Conservation (phyloP, 495 filamentous ascomycete species). For the Trypethelium eluteriae region DNA sequence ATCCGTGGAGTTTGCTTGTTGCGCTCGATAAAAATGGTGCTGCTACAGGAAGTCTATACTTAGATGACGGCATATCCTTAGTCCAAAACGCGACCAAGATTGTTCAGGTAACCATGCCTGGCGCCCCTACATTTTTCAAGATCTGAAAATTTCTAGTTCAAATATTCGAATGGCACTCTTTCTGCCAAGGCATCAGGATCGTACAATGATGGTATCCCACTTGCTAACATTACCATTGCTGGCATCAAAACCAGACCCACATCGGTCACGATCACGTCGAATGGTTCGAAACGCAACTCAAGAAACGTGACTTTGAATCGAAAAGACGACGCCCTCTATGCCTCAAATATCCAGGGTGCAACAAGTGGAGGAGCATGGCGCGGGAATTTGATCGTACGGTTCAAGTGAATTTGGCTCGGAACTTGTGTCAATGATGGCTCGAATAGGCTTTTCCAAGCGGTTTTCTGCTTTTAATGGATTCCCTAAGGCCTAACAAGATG, state of each 20-base stretch:
- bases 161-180: constrained; percentile 19
- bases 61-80: constrained; percentile 29
- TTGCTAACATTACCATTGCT: constrained; percentile 21
- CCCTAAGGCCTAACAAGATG: too few relatives aligned
- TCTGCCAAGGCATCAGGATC: constrained; percentile 14
- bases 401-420: background rate
- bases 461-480: too few relatives aligned
- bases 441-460: too few relatives aligned
- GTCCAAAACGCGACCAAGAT: constrained; percentile 17
- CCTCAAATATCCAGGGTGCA: constrained; percentile 7
- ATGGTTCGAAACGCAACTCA: constrained; percentile 1
- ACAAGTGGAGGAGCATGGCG: constrained; percentile 15
- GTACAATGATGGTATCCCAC: constrained; percentile 13
- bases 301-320: background rate
- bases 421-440: too few relatives aligned
- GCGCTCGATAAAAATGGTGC: constrained; percentile 21
- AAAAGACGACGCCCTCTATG: background rate
- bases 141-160: constrained; percentile 15
- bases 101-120: constrained; percentile 12
- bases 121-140: background rate
- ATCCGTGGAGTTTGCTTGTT: constrained; percentile 20
- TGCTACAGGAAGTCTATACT: constrained; percentile 25
- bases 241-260: background rate
- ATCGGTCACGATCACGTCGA: constrained; percentile 2
- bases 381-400: constrained; percentile 5